Evolutionary conservation across 768 basidiomycete species (phyloP).

Genomic region (Royoungia palumana): DNA sequence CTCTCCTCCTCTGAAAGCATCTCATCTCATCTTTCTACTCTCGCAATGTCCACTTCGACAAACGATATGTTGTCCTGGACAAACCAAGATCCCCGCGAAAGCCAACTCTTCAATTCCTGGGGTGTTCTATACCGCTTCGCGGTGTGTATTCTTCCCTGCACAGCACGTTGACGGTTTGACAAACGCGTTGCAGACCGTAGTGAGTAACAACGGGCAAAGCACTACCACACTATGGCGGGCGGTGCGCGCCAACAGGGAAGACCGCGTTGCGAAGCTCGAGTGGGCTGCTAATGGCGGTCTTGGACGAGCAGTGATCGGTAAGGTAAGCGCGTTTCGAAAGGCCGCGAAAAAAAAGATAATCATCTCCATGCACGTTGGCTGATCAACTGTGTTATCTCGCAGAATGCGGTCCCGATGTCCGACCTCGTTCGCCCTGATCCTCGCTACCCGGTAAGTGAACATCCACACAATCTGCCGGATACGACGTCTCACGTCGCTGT

Average conservation of each 20-base stretch:
- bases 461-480: slow-evolving; percentile 8
- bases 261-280: slow-evolving; percentile 84
- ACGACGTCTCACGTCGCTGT: slow-evolving; percentile 17
- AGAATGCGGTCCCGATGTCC: slow-evolving; percentile 78
- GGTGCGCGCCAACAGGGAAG: slow-evolving; percentile 83
- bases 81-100: slow-evolving; percentile 81
- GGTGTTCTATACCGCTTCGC: slow-evolving; percentile 80
- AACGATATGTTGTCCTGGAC: slow-evolving; percentile 85
- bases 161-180: slow-evolving; percentile 24
- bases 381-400: slow-evolving; percentile 28
- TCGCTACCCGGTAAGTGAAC: slow-evolving; percentile 50
- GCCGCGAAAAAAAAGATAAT: slow-evolving; percentile 4
- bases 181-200: slow-evolving; percentile 51
- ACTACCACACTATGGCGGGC: slow-evolving; percentile 77
- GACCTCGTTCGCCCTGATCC: slow-evolving; percentile 76
- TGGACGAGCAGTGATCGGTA: slow-evolving; percentile 82
- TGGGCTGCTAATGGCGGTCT: slow-evolving; percentile 82
- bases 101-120: slow-evolving; percentile 77
- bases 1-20: slow-evolving; percentile 31
- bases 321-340: slow-evolving; percentile 43
- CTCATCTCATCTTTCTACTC: slow-evolving; percentile 34
- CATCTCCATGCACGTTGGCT: slow-evolving; percentile 12
- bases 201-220: slow-evolving; percentile 59
- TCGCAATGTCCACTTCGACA: slow-evolving; percentile 47
- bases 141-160: slow-evolving; percentile 38